A percentile compares a stretch with the other conserved stretches of the same genome.
Evolutionary conservation across 305 asterid genomes (phyloP).

Genomic region (Rubia balearica): DNA sequence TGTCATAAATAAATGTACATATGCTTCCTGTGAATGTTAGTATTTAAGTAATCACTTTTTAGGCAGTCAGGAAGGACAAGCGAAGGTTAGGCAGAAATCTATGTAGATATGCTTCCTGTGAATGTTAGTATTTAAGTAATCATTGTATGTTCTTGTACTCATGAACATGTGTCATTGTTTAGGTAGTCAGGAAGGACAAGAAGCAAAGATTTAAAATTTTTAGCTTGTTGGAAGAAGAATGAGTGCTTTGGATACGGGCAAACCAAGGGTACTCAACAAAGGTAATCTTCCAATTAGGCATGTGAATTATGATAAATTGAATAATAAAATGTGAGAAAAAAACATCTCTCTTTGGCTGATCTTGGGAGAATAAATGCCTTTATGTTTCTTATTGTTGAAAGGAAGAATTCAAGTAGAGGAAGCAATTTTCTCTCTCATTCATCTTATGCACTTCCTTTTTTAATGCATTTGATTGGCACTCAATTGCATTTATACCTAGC

Average conservation of each 20-base stretch:
- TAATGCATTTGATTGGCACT: not conserved
- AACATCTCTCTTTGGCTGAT: not conserved
- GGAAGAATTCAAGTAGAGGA: not conserved
- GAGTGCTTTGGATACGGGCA: slow-evolving; percentile 81
- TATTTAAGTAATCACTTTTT: too few relatives aligned
- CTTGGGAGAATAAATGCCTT: too few relatives aligned
- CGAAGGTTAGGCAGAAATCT: not conserved
- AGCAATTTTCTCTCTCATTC: not conserved
- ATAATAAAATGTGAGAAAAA: not conserved
- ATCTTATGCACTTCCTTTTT: not conserved
- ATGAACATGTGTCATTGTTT: slow-evolving; percentile 1
- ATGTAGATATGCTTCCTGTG: not conserved
- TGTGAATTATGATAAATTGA: not conserved
- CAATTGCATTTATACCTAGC: slow-evolving; percentile 16
- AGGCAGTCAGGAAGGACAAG: too few relatives aligned
- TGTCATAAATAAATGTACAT: not conserved
- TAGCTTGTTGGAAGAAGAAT: slow-evolving; percentile 65
- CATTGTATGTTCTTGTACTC: not conserved
- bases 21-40: too few relatives aligned
- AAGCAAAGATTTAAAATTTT: slow-evolving; percentile 73
- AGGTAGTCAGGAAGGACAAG: slow-evolving; percentile 79
- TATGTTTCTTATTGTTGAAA: not conserved
- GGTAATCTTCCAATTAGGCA: slow-evolving; percentile 29
- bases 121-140: not conserved
- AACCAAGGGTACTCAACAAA: slow-evolving; percentile 75